Conservation (phyloP, 2,329 filamentous ascomycete genomes). For the Helotiales sp. region DNA sequence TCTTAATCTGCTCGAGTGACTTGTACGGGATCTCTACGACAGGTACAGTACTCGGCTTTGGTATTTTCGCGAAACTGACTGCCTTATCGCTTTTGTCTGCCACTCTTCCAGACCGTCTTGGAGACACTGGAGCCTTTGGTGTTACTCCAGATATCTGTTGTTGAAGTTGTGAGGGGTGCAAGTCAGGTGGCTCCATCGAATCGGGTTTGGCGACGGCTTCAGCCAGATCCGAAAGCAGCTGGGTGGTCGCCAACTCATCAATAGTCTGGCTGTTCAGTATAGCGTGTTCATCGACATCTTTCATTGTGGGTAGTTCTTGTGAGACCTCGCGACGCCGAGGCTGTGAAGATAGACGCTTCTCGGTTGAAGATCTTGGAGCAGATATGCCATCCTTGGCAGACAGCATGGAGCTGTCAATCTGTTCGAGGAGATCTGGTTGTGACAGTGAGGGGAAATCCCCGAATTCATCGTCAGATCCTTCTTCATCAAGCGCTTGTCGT, state of each 20-base stretch:
- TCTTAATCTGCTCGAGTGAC: background rate
- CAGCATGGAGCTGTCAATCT: conserved; percentile 28
- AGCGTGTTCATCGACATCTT: conserved; percentile 17
- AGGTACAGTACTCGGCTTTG: background rate
- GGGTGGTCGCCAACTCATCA: conserved; percentile 28
- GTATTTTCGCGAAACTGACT: background rate
- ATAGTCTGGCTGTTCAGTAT: conserved; percentile 16
- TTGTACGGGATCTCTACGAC: background rate
- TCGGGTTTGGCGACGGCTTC: conserved; percentile 23
- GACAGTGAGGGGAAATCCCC: conserved; percentile 42
- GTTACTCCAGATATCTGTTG: background rate
- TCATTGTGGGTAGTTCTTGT: conserved; percentile 18
- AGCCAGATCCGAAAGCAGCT: conserved; percentile 29
- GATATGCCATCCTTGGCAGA: conserved; percentile 1
- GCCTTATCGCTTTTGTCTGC: background rate
- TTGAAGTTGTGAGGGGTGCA: background rate
- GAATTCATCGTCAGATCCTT: conserved; percentile 42
- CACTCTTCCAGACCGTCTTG: background rate
- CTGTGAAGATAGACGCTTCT: background rate
- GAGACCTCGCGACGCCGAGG: conserved; percentile 5
- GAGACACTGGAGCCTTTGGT: background rate
- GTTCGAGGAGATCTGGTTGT: conserved; percentile 37
- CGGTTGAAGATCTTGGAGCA: background rate
- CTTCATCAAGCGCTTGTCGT: conserved; percentile 18
- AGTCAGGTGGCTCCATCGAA: conserved; percentile 6